A percentile compares a stretch with the other conserved stretches of the same genome.
phyloP scores from a whole-genome alignment of 179 eudicot genomes.

The Nepenthes alata region DNA sequence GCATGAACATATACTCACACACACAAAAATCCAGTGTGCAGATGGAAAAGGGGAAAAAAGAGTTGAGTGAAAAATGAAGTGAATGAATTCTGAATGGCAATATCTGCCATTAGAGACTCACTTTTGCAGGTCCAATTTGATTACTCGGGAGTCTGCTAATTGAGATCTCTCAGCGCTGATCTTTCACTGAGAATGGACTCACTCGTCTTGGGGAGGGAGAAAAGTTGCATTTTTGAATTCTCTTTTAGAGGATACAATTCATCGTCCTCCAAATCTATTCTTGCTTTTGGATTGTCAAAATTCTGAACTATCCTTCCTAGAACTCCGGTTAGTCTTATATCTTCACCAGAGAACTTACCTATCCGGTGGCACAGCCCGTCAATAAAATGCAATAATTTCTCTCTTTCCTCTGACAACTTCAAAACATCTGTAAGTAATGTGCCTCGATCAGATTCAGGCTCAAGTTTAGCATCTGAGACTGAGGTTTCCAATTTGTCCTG shows the following conservation, averaged over 20 bases:
- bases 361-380: background rate
- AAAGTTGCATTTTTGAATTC: constrained; percentile 11
- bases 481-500: no score
- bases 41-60: no score
- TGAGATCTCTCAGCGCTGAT: constrained; percentile 26
- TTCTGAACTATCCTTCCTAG: background rate
- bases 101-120: no score
- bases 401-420: constrained; percentile 14
- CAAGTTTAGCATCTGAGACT: no score
- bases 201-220: constrained; percentile 10
- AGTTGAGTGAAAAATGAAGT: no score
- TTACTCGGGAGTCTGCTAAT: constrained; percentile 4
- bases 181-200: constrained; percentile 15
- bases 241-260: constrained; percentile 14
- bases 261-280: constrained; percentile 2
- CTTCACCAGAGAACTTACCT: constrained; percentile 5
- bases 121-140: no score
- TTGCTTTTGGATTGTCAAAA: background rate
- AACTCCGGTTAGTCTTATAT: constrained; percentile 1
- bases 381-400: constrained; percentile 8
- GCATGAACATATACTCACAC: no score
- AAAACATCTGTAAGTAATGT: background rate
- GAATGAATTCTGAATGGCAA: no score
- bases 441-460: constrained; percentile 9
- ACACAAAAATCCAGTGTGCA: no score